Evolutionary conservation across 1,139 yeast species (phyloP).

Genomic region (Zygotorulaspora mrakii): DNA sequence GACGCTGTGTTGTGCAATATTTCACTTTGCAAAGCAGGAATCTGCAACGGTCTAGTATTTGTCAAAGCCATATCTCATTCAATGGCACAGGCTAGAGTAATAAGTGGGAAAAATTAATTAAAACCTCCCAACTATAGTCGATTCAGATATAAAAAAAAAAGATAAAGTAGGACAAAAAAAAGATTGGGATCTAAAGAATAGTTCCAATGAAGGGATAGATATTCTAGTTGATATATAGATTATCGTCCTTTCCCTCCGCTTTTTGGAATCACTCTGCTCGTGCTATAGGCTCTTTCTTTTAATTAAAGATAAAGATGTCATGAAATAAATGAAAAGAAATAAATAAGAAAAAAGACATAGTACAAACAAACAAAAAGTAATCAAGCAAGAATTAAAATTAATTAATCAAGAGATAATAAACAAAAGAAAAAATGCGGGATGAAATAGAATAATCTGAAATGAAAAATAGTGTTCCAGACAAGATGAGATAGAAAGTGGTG

Average conservation of each 20-base stretch:
- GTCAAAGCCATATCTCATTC: conserved; percentile 34
- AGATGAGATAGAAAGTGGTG: conserved; percentile 5
- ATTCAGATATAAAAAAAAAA: conserved; percentile 8
- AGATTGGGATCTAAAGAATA: conserved; percentile 5
- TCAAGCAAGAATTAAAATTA: not conserved
- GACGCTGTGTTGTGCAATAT: conserved; percentile 32
- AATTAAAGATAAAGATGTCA: not conserved
- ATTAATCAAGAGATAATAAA: not conserved
- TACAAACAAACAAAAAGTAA: not conserved
- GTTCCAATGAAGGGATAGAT: conserved; percentile 15
- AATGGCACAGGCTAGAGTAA: conserved; percentile 4
- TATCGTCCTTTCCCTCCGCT: conserved; percentile 11
- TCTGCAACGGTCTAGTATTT: conserved; percentile 35
- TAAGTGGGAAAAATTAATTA: conserved; percentile 28
- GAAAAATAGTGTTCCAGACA: conserved; percentile 1
- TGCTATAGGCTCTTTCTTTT: conserved; percentile 4
- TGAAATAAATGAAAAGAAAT: conserved; percentile 2
- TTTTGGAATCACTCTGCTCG: conserved; percentile 9
- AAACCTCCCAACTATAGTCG: conserved; percentile 25
- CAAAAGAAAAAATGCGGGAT: conserved; percentile 12
- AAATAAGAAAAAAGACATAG: conserved; percentile 1
- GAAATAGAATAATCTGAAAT: conserved; percentile 5
- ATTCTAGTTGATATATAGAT: conserved; percentile 7
- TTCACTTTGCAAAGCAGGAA: conserved; percentile 34
- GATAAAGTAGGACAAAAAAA: conserved; percentile 5